Percentiles rank a stretch among this genome's conserved stretches.
Evolutionary conservation across 768 basidiomycete species (phyloP).

Genomic region (Coprinellus micaceus): DNA sequence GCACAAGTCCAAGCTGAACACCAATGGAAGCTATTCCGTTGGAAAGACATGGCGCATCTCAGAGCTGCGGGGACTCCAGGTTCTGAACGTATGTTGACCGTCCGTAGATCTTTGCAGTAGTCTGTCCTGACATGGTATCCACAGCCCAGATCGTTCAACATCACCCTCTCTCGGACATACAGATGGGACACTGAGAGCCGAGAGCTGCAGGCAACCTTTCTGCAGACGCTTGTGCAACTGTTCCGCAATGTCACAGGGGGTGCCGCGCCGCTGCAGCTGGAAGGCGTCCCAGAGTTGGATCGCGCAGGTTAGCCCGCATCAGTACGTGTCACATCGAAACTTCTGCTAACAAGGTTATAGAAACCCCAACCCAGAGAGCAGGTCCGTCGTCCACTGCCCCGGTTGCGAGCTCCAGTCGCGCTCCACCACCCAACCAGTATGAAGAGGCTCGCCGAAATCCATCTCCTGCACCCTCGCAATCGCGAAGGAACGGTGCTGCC

Average conservation of each 20-base stretch:
- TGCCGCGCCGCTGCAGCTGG: constrained; percentile 48
- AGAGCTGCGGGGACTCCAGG: constrained; percentile 79
- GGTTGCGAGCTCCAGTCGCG: not conserved
- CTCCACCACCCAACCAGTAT: not conserved
- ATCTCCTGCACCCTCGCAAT: constrained; percentile 3
- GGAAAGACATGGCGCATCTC: constrained; percentile 93
- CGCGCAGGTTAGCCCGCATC: constrained; percentile 26
- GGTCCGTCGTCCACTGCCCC: not conserved
- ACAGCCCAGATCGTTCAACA: constrained; percentile 66
- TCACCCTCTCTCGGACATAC: constrained; percentile 88
- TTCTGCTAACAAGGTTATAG: not conserved
- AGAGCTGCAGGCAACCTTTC: constrained; percentile 69
- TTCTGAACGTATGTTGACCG: constrained; percentile 55
- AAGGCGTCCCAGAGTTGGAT: constrained; percentile 50
- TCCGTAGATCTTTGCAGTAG: not conserved
- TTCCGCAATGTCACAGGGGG: constrained; percentile 48
- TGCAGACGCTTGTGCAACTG: constrained; percentile 61
- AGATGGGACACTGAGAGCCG: constrained; percentile 81
- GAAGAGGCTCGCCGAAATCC: constrained; percentile 5
- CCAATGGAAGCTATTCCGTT: constrained; percentile 91
- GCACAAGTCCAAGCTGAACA: constrained; percentile 96
- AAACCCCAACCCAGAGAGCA: not conserved
- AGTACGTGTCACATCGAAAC: not conserved
- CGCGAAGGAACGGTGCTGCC: constrained; percentile 4
- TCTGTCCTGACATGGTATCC: not conserved